phyloP scores from a whole-genome alignment of 768 basidiomycete species.

The Exsudoporus frostii region DNA sequence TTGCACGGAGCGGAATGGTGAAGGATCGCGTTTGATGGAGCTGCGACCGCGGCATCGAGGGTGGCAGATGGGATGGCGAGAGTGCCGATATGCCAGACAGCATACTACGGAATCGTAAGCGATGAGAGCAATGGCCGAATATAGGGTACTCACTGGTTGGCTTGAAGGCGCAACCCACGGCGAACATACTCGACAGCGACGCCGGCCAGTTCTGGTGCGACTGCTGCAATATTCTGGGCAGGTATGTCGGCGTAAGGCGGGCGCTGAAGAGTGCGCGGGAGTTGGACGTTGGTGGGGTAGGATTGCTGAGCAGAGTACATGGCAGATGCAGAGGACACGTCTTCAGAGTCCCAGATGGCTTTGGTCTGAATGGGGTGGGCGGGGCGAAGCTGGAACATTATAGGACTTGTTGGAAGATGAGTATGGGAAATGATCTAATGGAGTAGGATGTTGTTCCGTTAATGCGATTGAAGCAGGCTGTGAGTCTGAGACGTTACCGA shows the following conservation, averaged over 20 bases:
- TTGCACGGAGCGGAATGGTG: slow-evolving; percentile 31
- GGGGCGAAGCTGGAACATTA: slow-evolving; percentile 35
- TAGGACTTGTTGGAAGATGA: slow-evolving; percentile 5
- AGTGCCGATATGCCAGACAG: slow-evolving; percentile 44
- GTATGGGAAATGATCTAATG: slow-evolving; percentile 18
- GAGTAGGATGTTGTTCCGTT: slow-evolving; percentile 13
- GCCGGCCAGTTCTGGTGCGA: slow-evolving; percentile 47
- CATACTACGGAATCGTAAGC: slow-evolving; percentile 38
- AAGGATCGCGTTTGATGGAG: slow-evolving; percentile 32
- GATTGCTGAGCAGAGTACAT: slow-evolving; percentile 31
- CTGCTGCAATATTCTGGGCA: slow-evolving; percentile 50
- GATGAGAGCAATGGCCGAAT: slow-evolving; percentile 10
- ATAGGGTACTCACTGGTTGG: slow-evolving; percentile 38
- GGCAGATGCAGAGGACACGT: slow-evolving; percentile 21
- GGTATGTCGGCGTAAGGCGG: slow-evolving; percentile 58
- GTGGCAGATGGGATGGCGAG: slow-evolving; percentile 43
- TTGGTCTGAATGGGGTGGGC: slow-evolving; percentile 36
- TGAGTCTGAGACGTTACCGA: slow-evolving; percentile 13
- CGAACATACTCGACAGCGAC: slow-evolving; percentile 65
- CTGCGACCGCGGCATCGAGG: slow-evolving; percentile 29
- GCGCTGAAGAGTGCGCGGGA: slow-evolving; percentile 68
- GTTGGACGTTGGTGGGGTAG: slow-evolving; percentile 45
- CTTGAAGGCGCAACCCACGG: slow-evolving; percentile 44
- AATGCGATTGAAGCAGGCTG: slow-evolving; percentile 9
- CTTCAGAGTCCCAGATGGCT: slow-evolving; percentile 36